Base-by-base conservation (phyloP, 495 filamentous ascomycete species). In the Penicillium flavigenum region DNA sequence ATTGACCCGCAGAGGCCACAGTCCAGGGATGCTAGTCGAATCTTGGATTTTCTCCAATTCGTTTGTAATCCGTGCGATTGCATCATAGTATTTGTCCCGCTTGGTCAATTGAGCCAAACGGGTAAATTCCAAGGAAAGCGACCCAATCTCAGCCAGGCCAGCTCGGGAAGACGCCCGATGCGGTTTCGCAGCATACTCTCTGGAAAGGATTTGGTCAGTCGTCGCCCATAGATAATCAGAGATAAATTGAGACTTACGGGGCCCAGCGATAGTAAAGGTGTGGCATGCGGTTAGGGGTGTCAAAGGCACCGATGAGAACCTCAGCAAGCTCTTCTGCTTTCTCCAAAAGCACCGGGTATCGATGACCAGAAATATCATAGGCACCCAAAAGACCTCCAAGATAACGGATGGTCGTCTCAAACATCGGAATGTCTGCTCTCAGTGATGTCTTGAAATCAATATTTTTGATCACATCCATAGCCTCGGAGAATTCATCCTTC, bases 271-370 rank as follows among this genome's bases (percentile, higher is more conserved):
- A 97, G 70, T 86, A 93, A 3, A 94, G 83, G 19, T 89, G 69
- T 12, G 94, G 94, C 92, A 98, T 95, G 54, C 92, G 84, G 67
- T 98, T 98, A 0, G 94, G 93, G 8, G 94, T 98, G 71, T 98
- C 94, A 71, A 98, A 98, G 12, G 89, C 86, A 43, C 90, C 86
- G 76, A 95, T 96, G 48, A 98, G 66, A 29, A 98, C 81, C 63
- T 96, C 91, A 16, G 84, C 94, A 47, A 98, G 78, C 72, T 96
- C 89, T 32, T 88, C 78, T 9, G 94, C 92, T 71, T 98, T 98
- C 44, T 90, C 84, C 54, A 98, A 77, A 26, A 98, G 77, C 22
- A 86, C 76, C 27, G 72, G 66, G 57, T 94, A 85, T 57, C 85
- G 85, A 20, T 80, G 83, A 10, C 83, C 90, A 26, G 81, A 81